Percentiles rank a stretch among this genome's conserved stretches.
Evolutionary conservation across 192 early-diverging fungal genomes (phyloP).

Genomic region (Coemansia sp.): DNA sequence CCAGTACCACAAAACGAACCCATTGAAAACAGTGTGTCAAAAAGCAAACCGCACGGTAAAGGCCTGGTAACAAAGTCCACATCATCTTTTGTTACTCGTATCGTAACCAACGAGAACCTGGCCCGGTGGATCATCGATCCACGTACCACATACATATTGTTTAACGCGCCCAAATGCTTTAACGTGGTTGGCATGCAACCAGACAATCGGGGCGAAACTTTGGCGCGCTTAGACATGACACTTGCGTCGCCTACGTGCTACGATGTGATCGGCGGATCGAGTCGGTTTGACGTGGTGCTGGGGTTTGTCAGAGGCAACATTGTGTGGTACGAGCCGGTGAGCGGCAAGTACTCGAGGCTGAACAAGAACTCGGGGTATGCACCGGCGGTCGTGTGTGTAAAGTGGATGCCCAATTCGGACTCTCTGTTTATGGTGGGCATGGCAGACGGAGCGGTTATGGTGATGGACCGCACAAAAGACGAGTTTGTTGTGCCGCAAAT

Average conservation of each 20-base stretch:
- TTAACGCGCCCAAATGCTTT: slow-evolving; percentile 36
- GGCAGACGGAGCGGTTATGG: slow-evolving; percentile 77
- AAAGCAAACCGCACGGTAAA: slow-evolving; percentile 54
- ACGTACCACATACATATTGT: slow-evolving; percentile 24
- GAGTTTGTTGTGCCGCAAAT: slow-evolving; percentile 56
- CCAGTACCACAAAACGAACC: neutral
- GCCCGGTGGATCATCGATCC: slow-evolving; percentile 34
- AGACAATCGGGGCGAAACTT: slow-evolving; percentile 55
- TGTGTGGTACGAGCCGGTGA: slow-evolving; percentile 82
- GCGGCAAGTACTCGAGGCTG: slow-evolving; percentile 77
- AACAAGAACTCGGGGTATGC: slow-evolving; percentile 78
- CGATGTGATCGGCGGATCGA: slow-evolving; percentile 75
- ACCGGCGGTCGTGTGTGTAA: slow-evolving; percentile 71
- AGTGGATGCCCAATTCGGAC: slow-evolving; percentile 88
- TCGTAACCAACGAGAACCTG: slow-evolving; percentile 68
- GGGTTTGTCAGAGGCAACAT: slow-evolving; percentile 78
- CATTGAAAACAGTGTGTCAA: too few species aligned
- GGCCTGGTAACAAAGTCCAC: slow-evolving; percentile 71
- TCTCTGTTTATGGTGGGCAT: slow-evolving; percentile 80
- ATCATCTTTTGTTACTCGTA: slow-evolving; percentile 68
- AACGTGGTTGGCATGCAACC: slow-evolving; percentile 37
- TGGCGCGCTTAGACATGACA: slow-evolving; percentile 74
- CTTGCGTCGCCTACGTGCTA: slow-evolving; percentile 79
- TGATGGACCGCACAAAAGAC: slow-evolving; percentile 85
- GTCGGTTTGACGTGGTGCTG: slow-evolving; percentile 82